Base-by-base conservation (phyloP, 2,329 filamentous ascomycete species). In the Claviceps quebecensis region DNA sequence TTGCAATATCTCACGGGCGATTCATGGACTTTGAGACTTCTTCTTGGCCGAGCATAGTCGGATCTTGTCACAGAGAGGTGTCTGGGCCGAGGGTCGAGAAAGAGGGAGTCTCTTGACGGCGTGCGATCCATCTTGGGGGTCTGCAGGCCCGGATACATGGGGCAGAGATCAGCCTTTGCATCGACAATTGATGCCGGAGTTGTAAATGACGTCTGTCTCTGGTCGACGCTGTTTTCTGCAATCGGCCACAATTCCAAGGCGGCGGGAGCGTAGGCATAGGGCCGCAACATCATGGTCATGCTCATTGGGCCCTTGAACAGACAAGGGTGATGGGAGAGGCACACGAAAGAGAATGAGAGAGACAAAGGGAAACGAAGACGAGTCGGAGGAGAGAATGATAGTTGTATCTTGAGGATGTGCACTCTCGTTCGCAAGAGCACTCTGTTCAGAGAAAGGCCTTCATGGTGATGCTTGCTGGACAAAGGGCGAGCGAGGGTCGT, bases 111-210 rank as follows among this genome's bases (percentile, higher is more conserved):
- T 14, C 44, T 49, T 5, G 55, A 53, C 52, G 50, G 57, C 22
- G 55, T 55, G 22, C 58, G 55, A 37, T 59, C 55, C 26, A 56
- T 53, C 4, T 56, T 49, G 22, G 61, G 53, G 6, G 59, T 62
- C 50, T 67, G 63, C 23, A 65, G 56, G 29, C 61, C 64, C 6
- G 63, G 57, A 56, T 66, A 67, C 46, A 60, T 61, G 45, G 63
- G 58, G 52, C 64, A 63, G 40, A 55, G 45, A 17, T 60, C 54
- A 19, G 58, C 57, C 8, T 54, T 53, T 14, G 56, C 57, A 19
- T 54, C 52, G 43, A 57, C 54, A 29, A 53, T 54, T 36, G 50
- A 49, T 17, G 51, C 51, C n/a, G 51, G 54, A 19, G 50, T 14
- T 13, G 46, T 22, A 36, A 51, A 48, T 51, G 48, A 45, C 17